phyloP scores from a whole-genome alignment of 768 basidiomycete species.

The Calocybe indica region DNA sequence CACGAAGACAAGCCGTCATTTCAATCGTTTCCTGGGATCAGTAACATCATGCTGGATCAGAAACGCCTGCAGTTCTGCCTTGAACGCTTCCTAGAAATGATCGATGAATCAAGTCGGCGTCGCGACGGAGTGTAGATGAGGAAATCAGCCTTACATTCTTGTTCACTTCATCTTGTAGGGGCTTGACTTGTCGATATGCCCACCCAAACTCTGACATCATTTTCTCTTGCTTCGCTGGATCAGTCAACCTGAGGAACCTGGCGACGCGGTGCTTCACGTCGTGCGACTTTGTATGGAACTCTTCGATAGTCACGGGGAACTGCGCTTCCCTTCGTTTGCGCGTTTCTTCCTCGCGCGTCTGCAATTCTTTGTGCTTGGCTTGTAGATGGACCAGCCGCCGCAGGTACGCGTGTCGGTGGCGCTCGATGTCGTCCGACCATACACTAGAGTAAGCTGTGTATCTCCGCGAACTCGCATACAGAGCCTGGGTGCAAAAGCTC shows the following conservation, averaged over 20 bases:
- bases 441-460: slow-evolving; percentile 7
- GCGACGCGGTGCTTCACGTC: slow-evolving; percentile 47
- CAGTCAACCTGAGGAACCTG: slow-evolving; percentile 30
- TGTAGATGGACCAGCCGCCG: slow-evolving; percentile 16
- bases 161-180: slow-evolving; percentile 33
- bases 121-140: too few species aligned
- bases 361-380: slow-evolving; percentile 10
- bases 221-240: slow-evolving; percentile 31
- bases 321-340: slow-evolving; percentile 18
- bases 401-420: slow-evolving; percentile 25
- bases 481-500: slow-evolving; percentile 9
- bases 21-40: slow-evolving; percentile 17
- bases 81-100: slow-evolving; percentile 9
- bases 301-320: slow-evolving; percentile 28
- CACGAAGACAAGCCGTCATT: neutral
- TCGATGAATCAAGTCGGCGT: neutral
- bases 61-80: slow-evolving; percentile 17
- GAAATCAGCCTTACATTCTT: slow-evolving; percentile 29
- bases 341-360: slow-evolving; percentile 15
- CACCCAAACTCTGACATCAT: slow-evolving; percentile 45
- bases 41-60: slow-evolving; percentile 16
- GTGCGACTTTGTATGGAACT: slow-evolving; percentile 27
- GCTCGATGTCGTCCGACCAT: slow-evolving; percentile 25
- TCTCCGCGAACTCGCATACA: slow-evolving; percentile 17
- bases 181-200: slow-evolving; percentile 42